These are phyloP conservation scores for Monilinia fructicola DNA, from an alignment of 2,329 filamentous ascomycete species.

Conservation along the genomic window DNA sequence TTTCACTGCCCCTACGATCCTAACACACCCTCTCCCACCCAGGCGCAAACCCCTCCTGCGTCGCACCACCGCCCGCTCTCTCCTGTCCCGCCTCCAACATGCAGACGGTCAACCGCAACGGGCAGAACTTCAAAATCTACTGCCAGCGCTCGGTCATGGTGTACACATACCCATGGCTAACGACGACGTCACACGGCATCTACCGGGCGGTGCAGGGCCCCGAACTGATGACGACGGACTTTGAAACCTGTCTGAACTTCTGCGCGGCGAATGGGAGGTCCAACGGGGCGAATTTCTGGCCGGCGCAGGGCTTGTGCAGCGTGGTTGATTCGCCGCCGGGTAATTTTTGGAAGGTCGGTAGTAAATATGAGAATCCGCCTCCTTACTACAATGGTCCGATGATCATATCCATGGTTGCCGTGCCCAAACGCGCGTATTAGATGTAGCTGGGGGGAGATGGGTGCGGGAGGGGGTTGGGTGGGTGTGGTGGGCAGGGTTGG, in stretches of 20 bases:
- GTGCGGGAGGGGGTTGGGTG: not conserved
- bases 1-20: not conserved
- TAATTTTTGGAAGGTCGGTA: slow-evolving; percentile 4
- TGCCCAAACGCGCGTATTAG: slow-evolving; percentile 18
- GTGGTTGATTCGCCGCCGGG: slow-evolving; percentile 13
- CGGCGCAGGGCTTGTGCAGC: slow-evolving; percentile 1
- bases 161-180: slow-evolving; percentile 8
- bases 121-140: slow-evolving; percentile 14
- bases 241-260: not conserved
- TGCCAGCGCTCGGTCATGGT: slow-evolving; percentile 18
- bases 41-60: slow-evolving; percentile 9
- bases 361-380: slow-evolving; percentile 13
- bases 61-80: not conserved
- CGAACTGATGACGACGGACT: slow-evolving; percentile 12
- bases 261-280: not conserved
- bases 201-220: slow-evolving; percentile 11
- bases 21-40: not conserved
- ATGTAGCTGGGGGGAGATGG: not conserved
- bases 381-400: not conserved
- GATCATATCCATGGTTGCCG: slow-evolving; percentile 14
- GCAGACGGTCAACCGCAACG: slow-evolving; percentile 9
- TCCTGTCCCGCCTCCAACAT: slow-evolving; percentile 16
- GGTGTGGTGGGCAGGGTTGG: not conserved
- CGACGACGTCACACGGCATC: slow-evolving; percentile 12
- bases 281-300: slow-evolving; percentile 13